These are phyloP conservation scores for Daldinia childiae DNA, from an alignment of 495 filamentous ascomycete species.

Conservation along the genomic window DNA sequence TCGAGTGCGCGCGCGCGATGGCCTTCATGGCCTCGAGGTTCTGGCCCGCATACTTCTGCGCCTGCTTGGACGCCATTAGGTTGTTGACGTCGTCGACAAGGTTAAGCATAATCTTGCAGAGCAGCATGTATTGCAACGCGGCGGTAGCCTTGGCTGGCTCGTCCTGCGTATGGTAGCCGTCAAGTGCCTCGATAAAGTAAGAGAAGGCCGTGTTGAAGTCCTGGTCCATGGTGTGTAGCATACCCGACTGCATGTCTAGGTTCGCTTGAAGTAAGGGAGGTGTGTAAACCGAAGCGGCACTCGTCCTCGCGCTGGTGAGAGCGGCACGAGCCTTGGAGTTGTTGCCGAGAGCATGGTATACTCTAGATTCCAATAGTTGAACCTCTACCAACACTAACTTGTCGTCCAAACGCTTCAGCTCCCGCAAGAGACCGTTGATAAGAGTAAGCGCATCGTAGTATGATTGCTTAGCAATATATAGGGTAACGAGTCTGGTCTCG, in stretches of 20 bases:
- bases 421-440: slow-evolving; percentile 92
- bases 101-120: slow-evolving; percentile 99
- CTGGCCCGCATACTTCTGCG: slow-evolving; percentile 91
- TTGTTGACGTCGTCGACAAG: slow-evolving; percentile 92
- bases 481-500: slow-evolving; percentile 89
- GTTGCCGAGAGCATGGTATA: slow-evolving; percentile 98
- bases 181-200: slow-evolving; percentile 98
- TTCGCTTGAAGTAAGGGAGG: slow-evolving; percentile 94
- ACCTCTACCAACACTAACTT: slow-evolving; percentile 99
- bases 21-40: slow-evolving; percentile 99
- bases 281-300: slow-evolving; percentile 95
- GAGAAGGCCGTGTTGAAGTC: slow-evolving; percentile 98
- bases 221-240: slow-evolving; percentile 97
- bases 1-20: slow-evolving; percentile 91
- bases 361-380: slow-evolving; percentile 93
- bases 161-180: slow-evolving; percentile 95
- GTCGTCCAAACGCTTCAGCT: slow-evolving; percentile 97
- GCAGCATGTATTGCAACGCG: slow-evolving; percentile 97
- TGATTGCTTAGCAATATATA: slow-evolving; percentile 95
- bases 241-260: slow-evolving; percentile 98
- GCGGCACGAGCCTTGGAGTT: slow-evolving; percentile 95
- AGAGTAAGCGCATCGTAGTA: slow-evolving; percentile 97
- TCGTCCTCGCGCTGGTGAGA: slow-evolving; percentile 91
- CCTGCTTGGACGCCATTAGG: slow-evolving; percentile 92
- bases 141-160: slow-evolving; percentile 84